Evolutionary conservation across 176 grass and related monocot species (phyloP), one percentile per base, ranked within the genome.

Genomic region (Elymus sibiricus): DNA sequence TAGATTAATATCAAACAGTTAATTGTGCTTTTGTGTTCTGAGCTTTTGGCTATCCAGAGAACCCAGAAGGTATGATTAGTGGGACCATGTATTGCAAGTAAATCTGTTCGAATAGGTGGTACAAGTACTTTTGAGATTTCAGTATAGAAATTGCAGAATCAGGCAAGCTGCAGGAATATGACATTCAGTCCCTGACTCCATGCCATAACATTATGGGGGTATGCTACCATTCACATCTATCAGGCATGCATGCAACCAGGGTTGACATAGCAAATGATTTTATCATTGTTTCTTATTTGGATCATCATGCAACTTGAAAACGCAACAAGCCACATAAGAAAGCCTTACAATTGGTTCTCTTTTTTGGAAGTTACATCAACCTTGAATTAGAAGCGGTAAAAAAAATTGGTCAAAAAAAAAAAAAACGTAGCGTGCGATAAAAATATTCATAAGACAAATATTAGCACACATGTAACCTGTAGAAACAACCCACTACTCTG

Each of bases 21-120:
- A 55, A 29, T 10, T 59, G 12, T 10, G 46, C 49, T 10, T 71
- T 46, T 66, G 14, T 17, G 29, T 32, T 66, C 3, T 74, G 39
- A 86, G 55, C 39, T 80, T 39, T 79, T 69, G 37, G 25, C 32
- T 68, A 31, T 76, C 14, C 28, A 26, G 24, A 49, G 63, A 88
- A 63, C 13, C 46, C 38, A 32, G 25, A 83, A 61, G 10, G 44
- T 78, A 15, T 62, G 14, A 47, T 61, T 14, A 42, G 16, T 47
- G 5, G 0, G 29, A 60, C 12, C n/a, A 0, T 59, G 22, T 16
- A 27, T 27, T 67, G 1, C 44, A 68, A 76, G 56, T 34, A 24
- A 75, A 87, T 56, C 64, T 1, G 4, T 42, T 42, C 4, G 40
- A 58, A 26, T 43, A 56, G 4, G 39, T 37, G 64, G 29, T 64